Base-by-base conservation (phyloP, 2,329 filamentous ascomycete genomes). In the Fusarium oligoseptatum region DNA sequence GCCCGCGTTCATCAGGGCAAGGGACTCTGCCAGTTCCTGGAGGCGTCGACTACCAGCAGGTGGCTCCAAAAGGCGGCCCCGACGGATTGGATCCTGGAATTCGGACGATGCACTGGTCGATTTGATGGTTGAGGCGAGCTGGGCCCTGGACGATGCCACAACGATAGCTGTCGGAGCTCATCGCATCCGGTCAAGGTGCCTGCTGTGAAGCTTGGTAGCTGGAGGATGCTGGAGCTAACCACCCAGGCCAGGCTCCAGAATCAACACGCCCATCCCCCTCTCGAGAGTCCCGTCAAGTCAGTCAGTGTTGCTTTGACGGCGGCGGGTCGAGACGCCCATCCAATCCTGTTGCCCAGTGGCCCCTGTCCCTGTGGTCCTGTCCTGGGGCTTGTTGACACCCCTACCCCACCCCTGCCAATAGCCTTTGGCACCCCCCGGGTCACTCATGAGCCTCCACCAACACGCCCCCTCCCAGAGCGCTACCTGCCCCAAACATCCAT, bases 111-210 rank as follows among this genome's bases (percentile, higher is more conserved):
- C 20, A 39, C 2, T 55, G 24, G 50, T 20, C n/a, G 55, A 60
- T 45, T 20, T 14, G 55, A 60, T 45, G 48, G 17, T 61, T 27
- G 48, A 63, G 45, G 48, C 34, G 37, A 64, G n/a, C 29, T 64
- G 48, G 27, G 56, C 57, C 65, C 67, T 41, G 63, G 64, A 64
- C 60, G 64, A 67, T 67, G 68, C 64, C 56, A 61, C 39, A 34
- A 17, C 39, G 15, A 61, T 15, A 29, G 22, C 39, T 29, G 27
- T 41, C 41, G 55, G 64, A 63, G 57, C 36, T 60, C 37, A 75
- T 77, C 64, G 70, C 76, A 78, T 77, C 76, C 76, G 76, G 76
- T 36, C 65, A 72, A 73, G 60, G 68, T 67, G 69, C 58, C 24
- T 27, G 9, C 20, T 45, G 43, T 8, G 20, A 15, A 45, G 43